Evolutionary conservation across 2,329 filamentous ascomycete genomes (phyloP).

Genomic region (Penicillium sp.): DNA sequence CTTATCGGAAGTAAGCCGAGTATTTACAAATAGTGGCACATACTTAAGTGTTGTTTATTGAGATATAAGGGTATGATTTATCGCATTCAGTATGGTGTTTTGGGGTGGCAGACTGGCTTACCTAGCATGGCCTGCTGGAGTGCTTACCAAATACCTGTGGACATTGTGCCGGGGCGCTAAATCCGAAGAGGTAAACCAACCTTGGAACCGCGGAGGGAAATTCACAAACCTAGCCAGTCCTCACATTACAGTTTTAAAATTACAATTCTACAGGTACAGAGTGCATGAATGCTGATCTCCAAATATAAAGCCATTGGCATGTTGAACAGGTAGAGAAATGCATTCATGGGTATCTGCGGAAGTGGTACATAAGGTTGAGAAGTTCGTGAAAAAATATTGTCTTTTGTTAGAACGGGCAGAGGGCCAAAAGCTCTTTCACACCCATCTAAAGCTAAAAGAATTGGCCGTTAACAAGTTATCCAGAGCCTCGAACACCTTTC

Average conservation of each 20-base stretch:
- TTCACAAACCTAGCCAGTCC: too few species aligned
- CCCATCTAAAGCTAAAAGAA: conserved; percentile 37
- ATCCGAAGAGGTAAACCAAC: too few species aligned
- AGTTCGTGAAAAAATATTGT: conserved; percentile 25
- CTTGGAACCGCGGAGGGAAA: too few species aligned
- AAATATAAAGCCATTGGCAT: conserved; percentile 13
- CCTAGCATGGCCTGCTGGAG: too few species aligned
- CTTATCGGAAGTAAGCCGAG: too few species aligned
- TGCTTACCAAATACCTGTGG: too few species aligned
- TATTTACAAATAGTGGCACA: too few species aligned
- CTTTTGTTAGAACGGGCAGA: conserved; percentile 30
- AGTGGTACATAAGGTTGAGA: conserved; percentile 32
- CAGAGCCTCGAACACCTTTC: conserved; percentile 27
- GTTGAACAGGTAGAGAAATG: conserved; percentile 32
- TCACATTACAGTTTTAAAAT: not conserved
- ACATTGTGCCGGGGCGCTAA: too few species aligned
- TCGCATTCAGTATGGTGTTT: too few species aligned
- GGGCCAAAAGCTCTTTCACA: conserved; percentile 25
- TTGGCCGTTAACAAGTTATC: conserved; percentile 31
- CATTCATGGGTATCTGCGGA: conserved; percentile 45
- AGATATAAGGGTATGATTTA: too few species aligned
- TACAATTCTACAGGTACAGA: conserved; percentile 2
- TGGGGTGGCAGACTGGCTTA: too few species aligned
- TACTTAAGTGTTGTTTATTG: too few species aligned
- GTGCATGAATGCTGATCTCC: conserved; percentile 28